Base-by-base conservation (phyloP, 163 green algal species). In the Volvox carteri region DNA sequence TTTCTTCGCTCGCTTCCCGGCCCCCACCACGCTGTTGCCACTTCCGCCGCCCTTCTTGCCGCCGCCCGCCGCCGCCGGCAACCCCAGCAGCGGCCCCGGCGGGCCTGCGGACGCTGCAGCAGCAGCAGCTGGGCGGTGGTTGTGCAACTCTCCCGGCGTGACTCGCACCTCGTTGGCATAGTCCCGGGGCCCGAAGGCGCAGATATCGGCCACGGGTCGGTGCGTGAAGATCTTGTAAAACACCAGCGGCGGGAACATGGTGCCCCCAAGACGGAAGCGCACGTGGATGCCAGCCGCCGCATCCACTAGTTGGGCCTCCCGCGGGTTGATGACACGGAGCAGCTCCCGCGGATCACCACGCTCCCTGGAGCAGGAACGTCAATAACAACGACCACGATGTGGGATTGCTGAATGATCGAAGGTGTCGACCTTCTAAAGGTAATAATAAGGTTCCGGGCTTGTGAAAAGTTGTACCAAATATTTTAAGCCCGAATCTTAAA, bases 221-320 rank as follows among this genome's bases (percentile, higher is more conserved):
- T 97, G 94, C 30, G 94, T 97, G 90, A 93, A 96, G 25, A 97
- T 95, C 68, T 97, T 97, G 92, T 97, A 97, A 25, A 96, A 93
- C 14, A 97, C 84, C 28, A 93, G 88, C 1, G 95, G 95, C 2
- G 95, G 95, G 70, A 96, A 97, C 25, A 89, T 87, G 21, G 56
- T 88, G 42, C 95, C 94, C 8, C 95, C 94, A 30, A 97, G 87
- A 7, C 92, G 89, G 78, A 96, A 94, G 44, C 95, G 89, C 52
- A 97, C 91, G 78, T 96, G 93, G 1, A 96, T 78, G 42, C 94
- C 94, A 28, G 94, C 79, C 0, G 94, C 94, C 9, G 94, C 87
- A 54, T 97, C 95, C 37, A 94, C 87, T 50, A 97, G 90, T 33
- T 90, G 76, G 39, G 94, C 92, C 68, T 97, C 95, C 0, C 90